A percentile compares a stretch with the other conserved stretches of the same genome.
Evolutionary conservation across 192 early-diverging fungal genomes (phyloP).

Genomic region (Coemansia sp.): DNA sequence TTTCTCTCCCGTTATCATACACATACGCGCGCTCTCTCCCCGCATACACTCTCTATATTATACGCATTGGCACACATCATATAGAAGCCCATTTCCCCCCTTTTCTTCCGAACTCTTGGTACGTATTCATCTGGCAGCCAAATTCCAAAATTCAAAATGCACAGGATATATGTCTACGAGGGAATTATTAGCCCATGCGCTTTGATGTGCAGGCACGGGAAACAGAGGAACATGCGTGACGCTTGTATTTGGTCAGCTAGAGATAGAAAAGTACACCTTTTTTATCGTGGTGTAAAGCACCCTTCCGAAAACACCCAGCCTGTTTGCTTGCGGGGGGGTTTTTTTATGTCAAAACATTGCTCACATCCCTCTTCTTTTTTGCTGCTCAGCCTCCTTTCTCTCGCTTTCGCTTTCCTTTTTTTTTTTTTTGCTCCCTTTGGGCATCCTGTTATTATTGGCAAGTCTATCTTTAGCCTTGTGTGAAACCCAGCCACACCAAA

Average conservation of each 20-base stretch:
- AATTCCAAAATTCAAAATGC: background rate
- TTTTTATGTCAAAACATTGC: conserved; percentile 1
- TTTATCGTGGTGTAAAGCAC: background rate
- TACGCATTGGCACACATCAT: background rate
- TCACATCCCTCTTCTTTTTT: background rate
- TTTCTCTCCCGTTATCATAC: background rate
- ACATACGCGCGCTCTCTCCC: background rate
- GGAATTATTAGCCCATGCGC: background rate
- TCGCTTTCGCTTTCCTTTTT: too few species aligned
- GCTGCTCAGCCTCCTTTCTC: conserved; percentile 2
- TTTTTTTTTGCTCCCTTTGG: background rate
- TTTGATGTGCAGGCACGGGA: background rate
- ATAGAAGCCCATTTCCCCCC: background rate
- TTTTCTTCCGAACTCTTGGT: background rate
- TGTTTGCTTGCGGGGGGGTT: conserved; percentile 6
- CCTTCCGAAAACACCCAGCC: background rate
- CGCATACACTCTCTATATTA: conserved; percentile 2
- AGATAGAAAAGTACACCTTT: background rate
- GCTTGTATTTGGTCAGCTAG: background rate
- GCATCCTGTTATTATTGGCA: conserved; percentile 10
- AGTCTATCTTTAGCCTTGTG: conserved; percentile 13
- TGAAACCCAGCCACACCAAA: background rate
- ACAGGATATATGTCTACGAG: background rate
- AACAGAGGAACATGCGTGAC: background rate
- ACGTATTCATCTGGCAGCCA: background rate